Base-by-base conservation (phyloP, 441 rosid genomes). In the Pelargonium cotyledonis region DNA sequence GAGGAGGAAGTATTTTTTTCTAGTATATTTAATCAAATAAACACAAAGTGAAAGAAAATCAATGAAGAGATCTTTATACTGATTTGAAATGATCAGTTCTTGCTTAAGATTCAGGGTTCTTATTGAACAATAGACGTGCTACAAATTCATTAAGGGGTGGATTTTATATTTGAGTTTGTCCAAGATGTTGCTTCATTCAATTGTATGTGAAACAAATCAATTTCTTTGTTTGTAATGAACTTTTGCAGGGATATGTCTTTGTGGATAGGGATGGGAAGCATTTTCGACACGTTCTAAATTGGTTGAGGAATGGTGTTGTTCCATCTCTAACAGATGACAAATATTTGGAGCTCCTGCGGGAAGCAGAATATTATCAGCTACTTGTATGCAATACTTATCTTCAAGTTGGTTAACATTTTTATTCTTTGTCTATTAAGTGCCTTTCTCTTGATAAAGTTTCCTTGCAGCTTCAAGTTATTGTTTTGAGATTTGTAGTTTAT, bases 191-290 rank as follows among this genome's bases (percentile, higher is more conserved):
- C 40, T 38, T 74, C 16, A 47, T 21, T 71, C 2, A 29, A 35
- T 21, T 21, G 43, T 75, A 40, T 11, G 53, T 65, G 62, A 19
- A 31, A 71, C 3, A 66, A 40, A 58, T 75, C 21, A 19, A 67
- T 40, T 35, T 66, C 63, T 76, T 46, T 70, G 15, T 69, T 65
- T 71, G 26, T 64, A 16, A 38, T 77, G 62, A 63, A 14, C 57
- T 65, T 66, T 79, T 80, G 75, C 87, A 93, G 97, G 98, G 97
- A 67, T 80, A 79, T 71, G 82, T 88, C 51, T 90, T 91, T 78
- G 87, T 93, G 77, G 98, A 93, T 76, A 85, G 96, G 67, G 98
- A 93, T 55, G 97, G 97, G 38, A 85, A 84, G 68, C 88, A 86
- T 77, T 93, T 93, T 70, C 83, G 98, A 66, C 96, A 91, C 79